Evolutionary conservation across 2,329 filamentous ascomycete genomes (phyloP), one percentile per base, ranked within the genome.

Genomic region (Diaporthe sp.): DNA sequence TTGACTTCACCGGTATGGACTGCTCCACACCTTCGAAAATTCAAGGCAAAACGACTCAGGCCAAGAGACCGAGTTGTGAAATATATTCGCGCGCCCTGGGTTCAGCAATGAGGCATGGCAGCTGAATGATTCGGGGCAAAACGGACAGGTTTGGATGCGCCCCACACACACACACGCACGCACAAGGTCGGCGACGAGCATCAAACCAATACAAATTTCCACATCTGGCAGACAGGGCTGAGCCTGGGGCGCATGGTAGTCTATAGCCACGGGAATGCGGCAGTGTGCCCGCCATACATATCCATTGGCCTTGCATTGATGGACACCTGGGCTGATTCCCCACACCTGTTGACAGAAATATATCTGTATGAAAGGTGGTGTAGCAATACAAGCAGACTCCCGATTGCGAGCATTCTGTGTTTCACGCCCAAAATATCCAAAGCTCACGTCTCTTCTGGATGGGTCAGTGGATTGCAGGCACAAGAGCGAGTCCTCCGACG

Each of bases 161-260:
- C 62, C 62, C 62, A 51, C 60, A 46, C 25, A 17, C 44, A 25
- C n/a, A 28, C n/a, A 6, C 51, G 13, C 42, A 49, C 61, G n/a
- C 28, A 8, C 31, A 49, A 49, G 28, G 62, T 51, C 22, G 44
- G 37, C 37, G 22, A 31, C 31, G 22, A 51, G 22, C 22, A 67
- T 68, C 46, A 68, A 10, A 34, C 44, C 62, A 68, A 53, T 37
- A 22, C 46, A 51, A 51, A 17, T 51, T 51, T 51, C 62, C 62
- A 25, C 19, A n/a, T 67, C 10, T 12, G 44, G 28, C 44, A n/a
- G 44, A 67, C 44, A 67, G 61, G 61, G 61, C 61, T 67, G 61
- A 67, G 61, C 61, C 42, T n/a, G 19, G 44, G 44, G 19, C 61
- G 28, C 22, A 53, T 53, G 28, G 6, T 25, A 22, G 22, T n/a